These are phyloP conservation scores for Agaricus sinodeliciosus DNA, from an alignment of 768 basidiomycete genomes.

Conservation along the genomic window DNA sequence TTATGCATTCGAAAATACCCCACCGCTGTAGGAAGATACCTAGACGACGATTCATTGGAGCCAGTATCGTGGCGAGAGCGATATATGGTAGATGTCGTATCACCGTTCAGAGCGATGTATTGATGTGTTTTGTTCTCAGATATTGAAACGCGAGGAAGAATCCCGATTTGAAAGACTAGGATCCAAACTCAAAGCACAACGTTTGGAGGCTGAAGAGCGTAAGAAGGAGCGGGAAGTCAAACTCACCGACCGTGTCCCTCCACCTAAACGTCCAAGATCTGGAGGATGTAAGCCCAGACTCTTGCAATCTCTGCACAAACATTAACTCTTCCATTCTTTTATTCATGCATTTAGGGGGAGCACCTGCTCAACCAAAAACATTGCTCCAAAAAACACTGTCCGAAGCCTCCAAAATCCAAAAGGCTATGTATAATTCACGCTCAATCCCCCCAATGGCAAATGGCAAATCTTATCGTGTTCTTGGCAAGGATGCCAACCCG, in stretches of 20 bases:
- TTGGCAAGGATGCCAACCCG: slow-evolving; percentile 28
- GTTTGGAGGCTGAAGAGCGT: slow-evolving; percentile 64
- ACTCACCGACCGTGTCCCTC: slow-evolving; percentile 62
- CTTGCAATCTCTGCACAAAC: slow-evolving; percentile 11
- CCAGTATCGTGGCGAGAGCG: slow-evolving; percentile 64
- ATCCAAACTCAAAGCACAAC: slow-evolving; percentile 55
- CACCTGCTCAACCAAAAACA: slow-evolving; percentile 46
- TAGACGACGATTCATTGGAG: slow-evolving; percentile 30
- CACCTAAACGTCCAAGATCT: slow-evolving; percentile 51
- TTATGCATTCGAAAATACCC: slow-evolving; percentile 59
- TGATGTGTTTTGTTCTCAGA: slow-evolving; percentile 24
- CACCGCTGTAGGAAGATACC: slow-evolving; percentile 42
- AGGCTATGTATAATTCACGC: slow-evolving; percentile 48
- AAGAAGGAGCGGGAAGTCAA: slow-evolving; percentile 77
- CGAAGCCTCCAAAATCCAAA: slow-evolving; percentile 64
- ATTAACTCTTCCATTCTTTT: slow-evolving; percentile 10
- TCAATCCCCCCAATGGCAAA: slow-evolving; percentile 49
- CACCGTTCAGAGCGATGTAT: slow-evolving; percentile 10
- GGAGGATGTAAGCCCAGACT: slow-evolving; percentile 40
- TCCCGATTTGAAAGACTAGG: slow-evolving; percentile 58
- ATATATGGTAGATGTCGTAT: slow-evolving; percentile 48
- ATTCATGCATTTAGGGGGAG: slow-evolving; percentile 26
- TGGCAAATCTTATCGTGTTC: slow-evolving; percentile 37
- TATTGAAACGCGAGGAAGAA: slow-evolving; percentile 52
- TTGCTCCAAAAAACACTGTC: slow-evolving; percentile 72